Conservation (phyloP, 2,329 filamentous ascomycete species). For the Graphiopsis chlorocephala region DNA sequence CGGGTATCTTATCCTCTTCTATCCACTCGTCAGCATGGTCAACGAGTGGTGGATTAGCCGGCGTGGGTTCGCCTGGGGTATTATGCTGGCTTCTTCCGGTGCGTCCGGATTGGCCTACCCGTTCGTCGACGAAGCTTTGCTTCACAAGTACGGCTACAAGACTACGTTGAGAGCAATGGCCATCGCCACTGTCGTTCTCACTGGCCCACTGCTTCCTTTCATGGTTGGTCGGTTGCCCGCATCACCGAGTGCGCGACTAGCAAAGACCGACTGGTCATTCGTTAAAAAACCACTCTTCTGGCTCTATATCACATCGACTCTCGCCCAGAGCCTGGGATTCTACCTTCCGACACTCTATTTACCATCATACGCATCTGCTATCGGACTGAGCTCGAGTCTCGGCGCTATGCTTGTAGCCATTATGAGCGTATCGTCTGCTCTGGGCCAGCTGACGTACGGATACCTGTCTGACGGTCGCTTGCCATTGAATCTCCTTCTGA, state of each 20-base stretch:
- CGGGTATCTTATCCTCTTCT: slow-evolving; percentile 52
- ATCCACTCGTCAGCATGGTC: slow-evolving; percentile 30
- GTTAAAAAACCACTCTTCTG: not conserved
- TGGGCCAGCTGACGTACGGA: slow-evolving; percentile 39
- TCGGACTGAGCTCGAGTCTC: slow-evolving; percentile 27
- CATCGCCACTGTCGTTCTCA: slow-evolving; percentile 28
- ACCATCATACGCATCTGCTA: slow-evolving; percentile 34
- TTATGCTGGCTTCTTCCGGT: slow-evolving; percentile 25
- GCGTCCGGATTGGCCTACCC: slow-evolving; percentile 28
- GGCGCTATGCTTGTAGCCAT: slow-evolving; percentile 36
- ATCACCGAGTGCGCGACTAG: not conserved
- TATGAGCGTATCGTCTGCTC: slow-evolving; percentile 37
- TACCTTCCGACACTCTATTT: slow-evolving; percentile 41
- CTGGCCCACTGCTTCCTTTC: slow-evolving; percentile 9
- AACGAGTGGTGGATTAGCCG: slow-evolving; percentile 30
- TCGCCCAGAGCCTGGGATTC: slow-evolving; percentile 33
- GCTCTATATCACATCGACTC: not conserved
- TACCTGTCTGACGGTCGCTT: not conserved
- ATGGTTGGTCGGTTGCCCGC: not conserved
- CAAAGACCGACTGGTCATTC: not conserved
- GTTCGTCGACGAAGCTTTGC: slow-evolving; percentile 20
- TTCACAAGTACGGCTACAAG: slow-evolving; percentile 26
- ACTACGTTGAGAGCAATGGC: slow-evolving; percentile 27
- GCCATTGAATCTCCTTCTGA: not conserved
- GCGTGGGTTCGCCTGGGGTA: slow-evolving; percentile 28